phyloP scores from a whole-genome alignment of 108 stramenopile species.

The Aurantiochytrium sp. region DNA sequence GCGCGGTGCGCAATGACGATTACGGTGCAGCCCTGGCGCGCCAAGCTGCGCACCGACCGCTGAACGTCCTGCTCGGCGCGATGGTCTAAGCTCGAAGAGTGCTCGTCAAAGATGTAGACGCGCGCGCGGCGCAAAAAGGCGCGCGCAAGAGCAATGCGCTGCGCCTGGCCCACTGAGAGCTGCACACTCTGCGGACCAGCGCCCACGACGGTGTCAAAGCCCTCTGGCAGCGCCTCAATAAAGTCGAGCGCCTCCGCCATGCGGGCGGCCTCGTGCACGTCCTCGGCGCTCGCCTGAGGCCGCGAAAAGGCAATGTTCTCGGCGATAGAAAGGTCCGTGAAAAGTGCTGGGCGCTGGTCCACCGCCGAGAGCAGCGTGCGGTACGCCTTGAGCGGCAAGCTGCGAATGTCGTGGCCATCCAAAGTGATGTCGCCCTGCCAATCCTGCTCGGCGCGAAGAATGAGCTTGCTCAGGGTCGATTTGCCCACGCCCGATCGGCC shows the following conservation, averaged over 20 bases:
- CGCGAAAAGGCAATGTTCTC: constrained; percentile 5
- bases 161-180: not conserved
- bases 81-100: not conserved
- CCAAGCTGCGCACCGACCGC: not conserved
- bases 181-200: not conserved
- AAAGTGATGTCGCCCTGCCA: not conserved
- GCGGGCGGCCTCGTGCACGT: not conserved
- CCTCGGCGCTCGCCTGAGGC: not conserved
- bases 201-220: not conserved
- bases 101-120: constrained; percentile 21
- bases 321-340: not conserved
- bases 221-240: not conserved
- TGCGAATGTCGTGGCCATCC: not conserved
- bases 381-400: not conserved
- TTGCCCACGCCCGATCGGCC: not conserved
- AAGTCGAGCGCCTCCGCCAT: not conserved
- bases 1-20: not conserved
- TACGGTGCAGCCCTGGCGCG: not conserved
- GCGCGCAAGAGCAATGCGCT: constrained; percentile 21
- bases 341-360: not conserved
- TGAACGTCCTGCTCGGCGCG: not conserved
- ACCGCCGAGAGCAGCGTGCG: not conserved
- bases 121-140: not conserved
- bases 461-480: not conserved
- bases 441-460: not conserved